phyloP scores from a whole-genome alignment of 1,139 yeast species.

The Zygoascus meyerae region DNA sequence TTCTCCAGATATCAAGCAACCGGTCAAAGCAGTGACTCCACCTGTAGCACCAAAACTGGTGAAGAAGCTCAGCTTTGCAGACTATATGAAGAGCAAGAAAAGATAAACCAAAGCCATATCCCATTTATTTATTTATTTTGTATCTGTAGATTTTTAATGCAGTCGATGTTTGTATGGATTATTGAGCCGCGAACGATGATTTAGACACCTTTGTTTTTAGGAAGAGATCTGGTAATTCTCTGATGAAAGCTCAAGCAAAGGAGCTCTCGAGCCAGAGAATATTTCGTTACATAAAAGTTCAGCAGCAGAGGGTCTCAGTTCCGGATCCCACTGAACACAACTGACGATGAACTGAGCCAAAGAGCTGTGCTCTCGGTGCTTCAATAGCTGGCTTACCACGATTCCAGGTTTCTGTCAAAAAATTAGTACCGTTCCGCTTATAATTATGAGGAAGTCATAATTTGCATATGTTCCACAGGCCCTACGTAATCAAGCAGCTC shows the following conservation, averaged over 20 bases:
- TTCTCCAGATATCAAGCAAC: slow-evolving; percentile 7
- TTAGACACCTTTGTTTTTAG: background rate
- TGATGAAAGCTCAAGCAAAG: background rate
- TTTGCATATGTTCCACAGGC: slow-evolving; percentile 1
- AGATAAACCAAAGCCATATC: slow-evolving; percentile 2
- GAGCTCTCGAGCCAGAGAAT: slow-evolving; percentile 29
- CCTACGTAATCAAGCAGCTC: slow-evolving; percentile 2
- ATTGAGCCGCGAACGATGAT: background rate
- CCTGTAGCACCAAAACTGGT: slow-evolving; percentile 29
- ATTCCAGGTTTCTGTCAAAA: slow-evolving; percentile 3
- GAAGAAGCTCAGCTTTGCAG: slow-evolving; percentile 78
- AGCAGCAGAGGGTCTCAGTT: slow-evolving; percentile 55
- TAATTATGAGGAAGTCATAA: no score
- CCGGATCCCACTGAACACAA: slow-evolving; percentile 50
- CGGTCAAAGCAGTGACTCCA: slow-evolving; percentile 21
- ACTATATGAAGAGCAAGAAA: slow-evolving; percentile 62
- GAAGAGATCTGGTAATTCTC: background rate
- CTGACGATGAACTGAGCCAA: slow-evolving; percentile 14
- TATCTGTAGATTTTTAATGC: slow-evolving; percentile 1
- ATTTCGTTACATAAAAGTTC: slow-evolving; percentile 64
- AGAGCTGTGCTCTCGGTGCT: background rate
- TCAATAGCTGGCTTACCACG: background rate
- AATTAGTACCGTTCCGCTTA: background rate
- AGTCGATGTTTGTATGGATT: background rate
- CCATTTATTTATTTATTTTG: slow-evolving; percentile 10